Conservation (phyloP, 352 stramenopile genomes). For the Lagenidium sp. region DNA sequence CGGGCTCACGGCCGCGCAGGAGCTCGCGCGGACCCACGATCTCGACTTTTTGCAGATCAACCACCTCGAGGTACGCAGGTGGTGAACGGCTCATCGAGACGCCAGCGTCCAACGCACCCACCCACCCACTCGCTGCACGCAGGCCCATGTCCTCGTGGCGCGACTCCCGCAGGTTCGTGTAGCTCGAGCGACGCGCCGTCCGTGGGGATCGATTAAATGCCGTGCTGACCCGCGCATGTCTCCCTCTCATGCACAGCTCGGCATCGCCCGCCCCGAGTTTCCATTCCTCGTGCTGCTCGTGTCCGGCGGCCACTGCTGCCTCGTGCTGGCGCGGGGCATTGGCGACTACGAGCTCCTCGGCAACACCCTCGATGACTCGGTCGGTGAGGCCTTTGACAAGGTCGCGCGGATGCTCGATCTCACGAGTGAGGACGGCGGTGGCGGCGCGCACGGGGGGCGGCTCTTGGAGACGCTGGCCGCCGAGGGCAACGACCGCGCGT, state of each 20-base stretch:
- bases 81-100: too few species aligned
- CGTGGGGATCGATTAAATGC: too few species aligned
- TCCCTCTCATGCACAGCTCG: too few species aligned
- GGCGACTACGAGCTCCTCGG: conserved; percentile 92
- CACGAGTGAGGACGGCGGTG: conserved; percentile 30
- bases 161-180: conserved; percentile 65
- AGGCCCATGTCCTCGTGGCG: conserved; percentile 95
- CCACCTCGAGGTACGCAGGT: conserved; percentile 96
- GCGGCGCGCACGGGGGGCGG: conserved; percentile 84
- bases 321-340: conserved; percentile 90
- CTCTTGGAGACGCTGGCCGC: conserved; percentile 92
- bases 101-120: not conserved
- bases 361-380: conserved; percentile 96
- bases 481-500: conserved; percentile 85
- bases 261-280: conserved; percentile 77
- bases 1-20: conserved; percentile 71
- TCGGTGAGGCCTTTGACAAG: conserved; percentile 99
- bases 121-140: too few species aligned
- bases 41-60: conserved; percentile 96
- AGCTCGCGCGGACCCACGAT: conserved; percentile 78
- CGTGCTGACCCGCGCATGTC: too few species aligned
- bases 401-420: conserved; percentile 93
- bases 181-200: too few species aligned
- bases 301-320: conserved; percentile 97
- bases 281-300: conserved; percentile 96